Base-by-base conservation (phyloP, 2,329 filamentous ascomycete genomes). In the Penicillium sp. region DNA sequence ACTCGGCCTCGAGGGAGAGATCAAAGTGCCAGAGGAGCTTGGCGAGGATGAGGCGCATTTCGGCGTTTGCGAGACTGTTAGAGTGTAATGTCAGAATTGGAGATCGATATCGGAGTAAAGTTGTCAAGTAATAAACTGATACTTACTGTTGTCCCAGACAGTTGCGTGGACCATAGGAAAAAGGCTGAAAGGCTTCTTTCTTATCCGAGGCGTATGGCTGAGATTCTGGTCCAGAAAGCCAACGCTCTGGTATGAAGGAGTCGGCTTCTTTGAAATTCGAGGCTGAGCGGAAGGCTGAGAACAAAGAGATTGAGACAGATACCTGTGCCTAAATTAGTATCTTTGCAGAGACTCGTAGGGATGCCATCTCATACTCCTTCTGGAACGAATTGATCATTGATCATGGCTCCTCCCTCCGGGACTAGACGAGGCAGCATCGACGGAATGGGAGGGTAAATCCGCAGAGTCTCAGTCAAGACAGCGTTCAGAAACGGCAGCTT, bases 41-140 rank as follows among this genome's bases (percentile, higher is more conserved):
- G 4, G 62, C 46, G 3, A 64, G 44, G n/a, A 69, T 59, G 1
- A 68, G 50, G 2, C 66, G 66, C 56, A 68, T 65, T 44, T 69
- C 66, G 14, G 46, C 46, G 20, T 54, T 51, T 12, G 55, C 54
- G 3, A 62, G 45, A 27, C 55, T 69, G 23, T 13, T 12, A 5
- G 17, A 16, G 10, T 11, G 12, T 14, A 11, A 6, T 23, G n/a
- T n/a, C n/a, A n/a, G n/a, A n/a, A n/a, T n/a, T n/a, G n/a, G n/a
- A n/a, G n/a, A n/a, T n/a, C n/a, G n/a, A n/a, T n/a, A n/a, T n/a
- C n/a, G n/a, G n/a, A n/a, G n/a, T n/a, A n/a, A n/a, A n/a, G n/a
- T n/a, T n/a, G n/a, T n/a, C n/a, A n/a, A n/a, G n/a, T n/a, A n/a
- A n/a, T n/a, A n/a, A n/a, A n/a, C n/a, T n/a, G n/a, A n/a, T n/a